phyloP scores from a whole-genome alignment of 192 early-diverging fungal genomes.

The Phycomyces blakesleeanus region DNA sequence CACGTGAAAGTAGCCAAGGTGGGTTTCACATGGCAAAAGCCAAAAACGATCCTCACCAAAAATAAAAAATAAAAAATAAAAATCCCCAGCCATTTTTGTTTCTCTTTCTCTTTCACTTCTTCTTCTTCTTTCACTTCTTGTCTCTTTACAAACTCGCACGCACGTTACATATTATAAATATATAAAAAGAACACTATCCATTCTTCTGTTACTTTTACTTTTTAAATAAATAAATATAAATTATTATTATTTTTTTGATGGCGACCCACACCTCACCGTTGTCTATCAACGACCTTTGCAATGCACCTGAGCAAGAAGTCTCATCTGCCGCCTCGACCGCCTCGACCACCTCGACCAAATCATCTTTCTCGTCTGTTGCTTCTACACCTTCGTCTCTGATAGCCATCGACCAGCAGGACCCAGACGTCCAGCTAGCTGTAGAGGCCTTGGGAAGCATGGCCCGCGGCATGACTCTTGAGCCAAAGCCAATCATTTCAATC shows the following conservation, averaged over 20 bases:
- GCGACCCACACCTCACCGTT: conserved; percentile 8
- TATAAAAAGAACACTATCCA: no score
- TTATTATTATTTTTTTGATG: no score
- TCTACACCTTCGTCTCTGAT: not conserved
- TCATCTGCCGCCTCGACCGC: not conserved
- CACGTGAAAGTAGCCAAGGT: no score
- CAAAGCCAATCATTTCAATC: conserved; percentile 6
- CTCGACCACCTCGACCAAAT: no score
- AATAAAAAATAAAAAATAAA: not conserved
- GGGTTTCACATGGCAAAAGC: not conserved
- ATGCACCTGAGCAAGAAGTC: conserved; percentile 1
- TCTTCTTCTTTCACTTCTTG: conserved; percentile 4
- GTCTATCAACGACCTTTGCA: conserved; percentile 25
- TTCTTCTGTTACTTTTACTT: no score
- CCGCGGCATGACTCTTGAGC: conserved; percentile 1
- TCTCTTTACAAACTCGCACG: no score
- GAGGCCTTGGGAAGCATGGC: conserved; percentile 31
- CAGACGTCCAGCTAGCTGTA: conserved; percentile 34
- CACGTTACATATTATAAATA: no score
- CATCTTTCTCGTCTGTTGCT: no score
- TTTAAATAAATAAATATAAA: no score
- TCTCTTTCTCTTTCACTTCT: conserved; percentile 2
- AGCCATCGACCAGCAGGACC: conserved; percentile 22
- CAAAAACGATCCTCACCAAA: not conserved
- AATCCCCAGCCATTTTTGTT: not conserved